Base-by-base conservation (phyloP, 73 alveolate genomes). In the Urostyla sp. region DNA sequence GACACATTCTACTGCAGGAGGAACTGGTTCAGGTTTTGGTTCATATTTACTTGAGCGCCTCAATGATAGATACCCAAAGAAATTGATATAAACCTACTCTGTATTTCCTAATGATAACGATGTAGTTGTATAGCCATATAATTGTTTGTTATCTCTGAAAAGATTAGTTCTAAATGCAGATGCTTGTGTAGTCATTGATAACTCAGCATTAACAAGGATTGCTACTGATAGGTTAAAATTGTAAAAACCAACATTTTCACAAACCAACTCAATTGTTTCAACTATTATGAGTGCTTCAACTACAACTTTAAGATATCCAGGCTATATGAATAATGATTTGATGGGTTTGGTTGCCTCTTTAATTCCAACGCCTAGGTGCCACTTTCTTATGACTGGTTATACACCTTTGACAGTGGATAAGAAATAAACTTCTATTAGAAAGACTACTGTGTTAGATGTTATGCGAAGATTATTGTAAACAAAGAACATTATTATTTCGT, bases 321-420 rank as follows among this genome's bases (percentile, higher is more conserved):
- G 99, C 2, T 97, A 97, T 67, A 96, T 98, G 99, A 98, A 98
- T 84, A 98, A 98, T 76, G 99, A 98, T 86, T 81, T 98, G 93
- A 95, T 98, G 59, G 98, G 99, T 51, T 72, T 98, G 43, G 92
- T 98, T 45, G 99, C 99, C 28, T 94, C 99, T 49, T 90, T 98
- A 34, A 94, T 98, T 37, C 99, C 99, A 0, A 98, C 99, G 7
- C 99, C 99, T 35, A 90, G 96, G 88, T 97, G 99, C 84, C 99
- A 97, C 69, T 97, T 96, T 87, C 67, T 97, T 44, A 97, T 97
- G 99, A 97, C 99, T 38, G 99, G 99, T 48, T 98, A 96, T 80
- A 98, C 99, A 45, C 99, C 99, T 35, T 75, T 98, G 21, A 87
- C 99, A 38, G 84, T 97, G 23, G 99, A 96, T 82, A 86, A 95